Evolutionary conservation across 1,284 basidiomycete species (phyloP), one percentile per base, ranked within the genome.

Genomic region (Megacollybia platyphylla): DNA sequence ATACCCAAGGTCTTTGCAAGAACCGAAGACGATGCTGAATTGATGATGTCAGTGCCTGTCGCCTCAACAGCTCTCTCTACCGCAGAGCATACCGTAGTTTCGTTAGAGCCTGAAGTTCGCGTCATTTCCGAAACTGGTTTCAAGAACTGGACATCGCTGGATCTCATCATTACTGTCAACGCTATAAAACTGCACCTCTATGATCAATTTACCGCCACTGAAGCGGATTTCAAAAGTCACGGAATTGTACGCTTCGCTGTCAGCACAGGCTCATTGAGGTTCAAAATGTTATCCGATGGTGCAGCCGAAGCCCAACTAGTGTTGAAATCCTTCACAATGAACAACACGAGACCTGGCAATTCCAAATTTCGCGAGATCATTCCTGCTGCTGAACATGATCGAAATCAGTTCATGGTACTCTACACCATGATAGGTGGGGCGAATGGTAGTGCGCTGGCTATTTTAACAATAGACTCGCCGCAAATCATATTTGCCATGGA

Each of bases 321-420:
- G 30, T 65, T 98, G 27, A 83, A 85, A 55, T 91, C 93, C 0
- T 84, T 98, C 54, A 92, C 90, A 0, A 86, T 97, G 67, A 81
- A 76, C 55, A 96, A 94, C 57, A 97, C 85, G 4, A 72, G 86
- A 39, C 74, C 85, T 0, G 87, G 88, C 5, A 71, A 70, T 44
- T 87, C 89, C 13, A 86, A 79, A 54, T 97, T 94, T 67, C 76
- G 94, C 39, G 94, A 98, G 57, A 93, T 98, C 46, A 87, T 98
- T 47, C 96, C 96, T 1, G 83, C 90, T 9, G 85, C 89, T 26
- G 73, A 81, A 48, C 89, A 97, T 55, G 79, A 87, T 49, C 78
- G 91, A 26, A 91, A 97, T 52, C 96, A 94, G 53, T 86, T 98
- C 56, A 97, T 97, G 87, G 61, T 97, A 37, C 74, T 93, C 44